Evolutionary conservation across 352 stramenopile species (phyloP).

Genomic region (Globisporangium orthogonon): DNA sequence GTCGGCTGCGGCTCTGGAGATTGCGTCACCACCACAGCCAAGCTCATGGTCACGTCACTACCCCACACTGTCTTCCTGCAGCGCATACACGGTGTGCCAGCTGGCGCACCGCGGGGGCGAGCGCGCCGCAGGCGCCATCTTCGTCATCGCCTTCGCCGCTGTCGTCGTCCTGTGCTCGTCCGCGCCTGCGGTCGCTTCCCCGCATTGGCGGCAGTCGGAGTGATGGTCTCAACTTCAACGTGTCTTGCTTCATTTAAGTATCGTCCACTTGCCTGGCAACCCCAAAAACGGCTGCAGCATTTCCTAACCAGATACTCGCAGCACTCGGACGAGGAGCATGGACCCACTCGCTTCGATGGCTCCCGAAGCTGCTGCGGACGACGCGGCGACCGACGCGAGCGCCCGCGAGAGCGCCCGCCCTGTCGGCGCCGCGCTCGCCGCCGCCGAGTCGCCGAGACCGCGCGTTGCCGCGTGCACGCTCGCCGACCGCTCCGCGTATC

Average conservation of each 20-base stretch:
- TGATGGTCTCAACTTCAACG: constrained; percentile 2
- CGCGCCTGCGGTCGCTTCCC: too few relatives aligned
- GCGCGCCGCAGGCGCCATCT: not conserved
- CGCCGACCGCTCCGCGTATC: constrained; percentile 21
- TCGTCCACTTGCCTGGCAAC: not conserved
- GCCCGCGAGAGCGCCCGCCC: not conserved
- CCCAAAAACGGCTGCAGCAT: not conserved
- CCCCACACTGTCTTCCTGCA: too few relatives aligned
- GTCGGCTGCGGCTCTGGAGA: too few relatives aligned
- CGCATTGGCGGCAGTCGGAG: not conserved
- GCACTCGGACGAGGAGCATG: too few relatives aligned
- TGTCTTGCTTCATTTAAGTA: not conserved
- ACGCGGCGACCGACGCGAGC: not conserved
- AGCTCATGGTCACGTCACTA: not conserved
- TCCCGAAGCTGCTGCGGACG: not conserved
- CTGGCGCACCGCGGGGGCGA: not conserved
- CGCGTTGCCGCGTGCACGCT: constrained; percentile 17
- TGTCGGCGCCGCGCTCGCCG: not conserved
- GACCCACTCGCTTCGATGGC: too few relatives aligned
- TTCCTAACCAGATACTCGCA: too few relatives aligned
- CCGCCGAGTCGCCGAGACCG: not conserved
- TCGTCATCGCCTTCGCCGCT: not conserved
- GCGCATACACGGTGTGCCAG: not conserved
- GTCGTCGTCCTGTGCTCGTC: not conserved
- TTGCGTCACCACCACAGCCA: too few relatives aligned